Base-by-base conservation (phyloP, 208 protist species). In the Trypanosoma platydactyli region DNA sequence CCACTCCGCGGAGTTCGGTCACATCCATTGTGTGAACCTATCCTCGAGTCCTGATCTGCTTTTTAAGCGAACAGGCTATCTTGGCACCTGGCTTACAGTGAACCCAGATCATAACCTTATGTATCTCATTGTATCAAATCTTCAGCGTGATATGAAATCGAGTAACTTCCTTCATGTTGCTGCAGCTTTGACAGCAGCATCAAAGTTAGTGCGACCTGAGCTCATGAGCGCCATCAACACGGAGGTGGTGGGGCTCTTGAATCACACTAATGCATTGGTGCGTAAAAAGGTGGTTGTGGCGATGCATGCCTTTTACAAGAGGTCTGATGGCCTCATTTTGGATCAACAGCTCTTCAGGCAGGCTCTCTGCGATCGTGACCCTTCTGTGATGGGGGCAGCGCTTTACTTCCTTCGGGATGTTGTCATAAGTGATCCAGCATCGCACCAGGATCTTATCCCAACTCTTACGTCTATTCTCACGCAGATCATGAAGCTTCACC, bases 11-110 rank as follows among this genome's bases (percentile, higher is more conserved):
- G 71, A 86, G 41, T 98, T 98, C 72, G 93, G 79, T 20, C 86
- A 99, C 84, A 98, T 99, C 56, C 84, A 97, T 58, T 97, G 94
- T 59, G 86, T 99, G 22, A 99, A 99, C 63, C 94, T 99, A 53
- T 90, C 94, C n/a, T 82, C 94, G n/a, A 76, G 75, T 54, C 18
- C 6, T 5, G 57, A 73, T 44, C 45, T 92, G 20, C 54, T 74
- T 3, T 75, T 84, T 46, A 98, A 98, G 68, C 77, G 79, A 42
- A 86, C 80, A 16, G 97, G 97, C 42, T 99, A 99, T 73, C 79
- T 99, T 11, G 87, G 92, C 18, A 77, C 88, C 1, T 83, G 83
- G 38, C 67, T 96, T 7, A 96, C 90, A 69, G 73, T 99, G 24
- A 63, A 86, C 29, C 76, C 89, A 0, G 88, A 91, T 6, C 85